Evolutionary conservation across 345 rosid genomes (phyloP), one percentile per base, ranked within the genome.

Genomic region (Hibiscus tridactylites): DNA sequence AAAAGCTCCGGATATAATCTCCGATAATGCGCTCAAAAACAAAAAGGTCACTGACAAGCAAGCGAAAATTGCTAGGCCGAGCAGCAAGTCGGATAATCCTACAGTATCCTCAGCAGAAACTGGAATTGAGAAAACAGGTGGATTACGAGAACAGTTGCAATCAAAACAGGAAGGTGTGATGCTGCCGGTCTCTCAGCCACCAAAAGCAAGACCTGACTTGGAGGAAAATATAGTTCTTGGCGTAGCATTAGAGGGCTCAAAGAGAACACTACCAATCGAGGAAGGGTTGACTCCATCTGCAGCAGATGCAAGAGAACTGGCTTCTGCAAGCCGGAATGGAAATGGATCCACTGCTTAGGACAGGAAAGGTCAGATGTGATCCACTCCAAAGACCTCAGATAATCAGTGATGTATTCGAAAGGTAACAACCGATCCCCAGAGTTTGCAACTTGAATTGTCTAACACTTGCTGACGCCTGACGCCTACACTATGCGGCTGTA

Each of bases 211-310:
- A 71, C 71, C 93, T 61, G 71, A 82, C 17, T 66, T 90, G 79
- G 95, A 93, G 76, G 98, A 93, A 73, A 91, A 91, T 68, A 76
- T 93, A 58, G 90, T 93, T 29, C 88, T 93, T 19, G 96, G 91
- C 70, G 98, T 91, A 69, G 98, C 96, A 15, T 76, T 89, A 75
- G 92, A 93, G 57, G 96, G 93, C 11, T 86, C 91, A 37, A 93
- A 89, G 86, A 85, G 97, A 81, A 93, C 93, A 3, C 97, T 93
- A 26, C 97, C 95, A 1, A 90, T 93, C 0, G 97, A 90, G 24
- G 93, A 89, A 81, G 97, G 71, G 54, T 75, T 72, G 75, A 73
- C 71, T 37, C 64, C 76, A 49, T 35, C 72, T 68, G 69, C 80
- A 37, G 78, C 74, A 60, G 87, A 84, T 64, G 71, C 46, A 4